phyloP scores from a whole-genome alignment of 176 grass and related monocot species.

The Triticum turgidum region DNA sequence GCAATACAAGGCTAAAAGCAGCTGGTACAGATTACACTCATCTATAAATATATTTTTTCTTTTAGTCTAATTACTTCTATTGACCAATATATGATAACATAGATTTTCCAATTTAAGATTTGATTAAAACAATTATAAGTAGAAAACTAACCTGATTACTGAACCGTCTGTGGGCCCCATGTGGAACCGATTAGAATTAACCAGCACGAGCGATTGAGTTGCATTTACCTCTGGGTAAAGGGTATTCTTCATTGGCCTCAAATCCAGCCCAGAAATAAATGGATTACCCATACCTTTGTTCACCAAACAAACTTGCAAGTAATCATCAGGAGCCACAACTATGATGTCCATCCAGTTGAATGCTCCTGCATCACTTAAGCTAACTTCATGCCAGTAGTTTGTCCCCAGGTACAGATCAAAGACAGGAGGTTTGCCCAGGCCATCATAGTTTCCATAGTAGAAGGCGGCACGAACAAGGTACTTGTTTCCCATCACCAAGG shows the following conservation, averaged over 20 bases:
- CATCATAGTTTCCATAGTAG: constrained; percentile 58
- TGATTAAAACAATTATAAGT: neutral
- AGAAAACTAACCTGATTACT: constrained; percentile 18
- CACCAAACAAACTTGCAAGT: constrained; percentile 56
- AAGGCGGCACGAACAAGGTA: constrained; percentile 54
- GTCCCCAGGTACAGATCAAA: constrained; percentile 63
- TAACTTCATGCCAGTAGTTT: constrained; percentile 37
- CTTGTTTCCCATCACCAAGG: constrained; percentile 39
- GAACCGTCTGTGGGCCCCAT: constrained; percentile 27
- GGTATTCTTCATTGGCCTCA: constrained; percentile 34
- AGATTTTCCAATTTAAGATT: neutral
- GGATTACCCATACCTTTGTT: constrained; percentile 42
- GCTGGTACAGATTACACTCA: too few relatives aligned
- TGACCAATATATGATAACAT: neutral
- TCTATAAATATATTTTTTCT: neutral
- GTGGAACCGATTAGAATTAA: constrained; percentile 25
- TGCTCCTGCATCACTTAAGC: neutral
- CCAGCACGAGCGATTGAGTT: constrained; percentile 31
- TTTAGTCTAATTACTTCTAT: constrained; percentile 8
- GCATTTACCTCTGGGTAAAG: constrained; percentile 45
- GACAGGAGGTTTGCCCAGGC: constrained; percentile 28
- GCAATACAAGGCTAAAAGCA: neutral
- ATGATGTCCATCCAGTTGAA: constrained; percentile 44
- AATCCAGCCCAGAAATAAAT: constrained; percentile 50
- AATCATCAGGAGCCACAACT: constrained; percentile 30